Evolutionary conservation across 441 rosid genomes (phyloP).

Genomic region (Pelargonium citronellum): DNA sequence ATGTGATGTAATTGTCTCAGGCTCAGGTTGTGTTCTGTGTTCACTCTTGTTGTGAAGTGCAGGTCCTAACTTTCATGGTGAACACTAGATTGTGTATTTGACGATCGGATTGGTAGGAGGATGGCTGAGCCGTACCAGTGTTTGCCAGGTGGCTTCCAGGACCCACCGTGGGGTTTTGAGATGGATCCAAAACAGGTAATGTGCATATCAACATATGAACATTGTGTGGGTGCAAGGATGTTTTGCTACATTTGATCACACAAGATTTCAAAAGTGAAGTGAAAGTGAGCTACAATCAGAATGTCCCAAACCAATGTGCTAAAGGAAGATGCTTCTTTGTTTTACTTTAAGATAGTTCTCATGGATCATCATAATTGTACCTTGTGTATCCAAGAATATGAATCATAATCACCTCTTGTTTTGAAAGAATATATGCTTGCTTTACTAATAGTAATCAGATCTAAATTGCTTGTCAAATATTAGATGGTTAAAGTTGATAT

Average conservation of each 20-base stretch:
- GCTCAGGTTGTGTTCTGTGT: not conserved
- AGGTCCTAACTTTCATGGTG: constrained; percentile 2
- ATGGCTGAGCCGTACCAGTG: not conserved
- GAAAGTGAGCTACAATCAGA: constrained; percentile 25
- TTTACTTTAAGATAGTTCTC: constrained; percentile 18
- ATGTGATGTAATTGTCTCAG: not conserved
- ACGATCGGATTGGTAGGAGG: not conserved
- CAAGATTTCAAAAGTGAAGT: constrained; percentile 13
- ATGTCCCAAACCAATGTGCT: constrained; percentile 20
- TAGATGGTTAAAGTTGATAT: not conserved
- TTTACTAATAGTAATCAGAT: not conserved
- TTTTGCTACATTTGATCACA: constrained; percentile 4
- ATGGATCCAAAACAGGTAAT: not conserved
- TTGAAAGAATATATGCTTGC: constrained; percentile 1
- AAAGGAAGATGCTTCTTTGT: constrained; percentile 21
- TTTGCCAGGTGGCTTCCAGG: not conserved
- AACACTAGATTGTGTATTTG: not conserved
- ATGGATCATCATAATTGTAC: constrained; percentile 11
- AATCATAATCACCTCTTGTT: not conserved
- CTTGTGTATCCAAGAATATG: constrained; percentile 11
- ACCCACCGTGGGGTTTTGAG: not conserved
- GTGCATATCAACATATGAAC: not conserved
- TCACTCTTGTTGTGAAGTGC: not conserved
- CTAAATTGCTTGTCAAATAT: not conserved
- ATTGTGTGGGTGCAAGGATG: not conserved